Evolutionary conservation across 2,329 filamentous ascomycete species (phyloP), one percentile per base, ranked within the genome.

Genomic region (Colletotrichum lindemuthianum): DNA sequence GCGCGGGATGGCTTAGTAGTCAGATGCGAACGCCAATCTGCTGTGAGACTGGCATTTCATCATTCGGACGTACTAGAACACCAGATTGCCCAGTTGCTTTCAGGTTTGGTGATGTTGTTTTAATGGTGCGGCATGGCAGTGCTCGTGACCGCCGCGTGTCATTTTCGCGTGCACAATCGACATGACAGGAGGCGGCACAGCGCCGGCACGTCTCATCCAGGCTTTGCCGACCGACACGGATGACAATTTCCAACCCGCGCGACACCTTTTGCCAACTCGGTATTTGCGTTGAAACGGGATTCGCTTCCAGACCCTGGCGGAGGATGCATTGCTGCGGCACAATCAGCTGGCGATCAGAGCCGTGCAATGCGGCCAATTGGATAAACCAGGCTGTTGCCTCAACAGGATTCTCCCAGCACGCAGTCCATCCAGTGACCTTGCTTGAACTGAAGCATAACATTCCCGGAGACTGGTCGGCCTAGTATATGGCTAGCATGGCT

Each of bases 151-250:
- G 43, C 39, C 41, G 33, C 12, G 41, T 47, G 15, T 45, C 9
- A 24, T 24, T 24, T 24, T 55, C 39, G 12, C 37, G 49, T 63
- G 49, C 33, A 24, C 24, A 24, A 24, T 24, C 24, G 24, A 24
- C 24, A 24, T 24, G 47, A 47, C 36, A 48, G 51, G 45, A 61
- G 51, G 58, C 45, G 51, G 58, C 58, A 56, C 61, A 65, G 58
- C 45, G 58, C 44, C 45, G 58, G 41, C 52, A 15, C 15, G 24
- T 51, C 36, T 33, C 34, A 34, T 49, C 34, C 2, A 37, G 45
- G 50, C 10, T 34, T 48, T 16, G 34, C 5, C 45, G 3, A 40
- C 24, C 24, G 24, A 47, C 32, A 40, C 36, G 12, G n/a, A 7
- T 16, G 34, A 12, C 37, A 34, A 40, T 39, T 43, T 33, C 24